phyloP scores from a whole-genome alignment of 228 moss, liverwort and hornwort species.

The Sphagnum magellanicum region DNA sequence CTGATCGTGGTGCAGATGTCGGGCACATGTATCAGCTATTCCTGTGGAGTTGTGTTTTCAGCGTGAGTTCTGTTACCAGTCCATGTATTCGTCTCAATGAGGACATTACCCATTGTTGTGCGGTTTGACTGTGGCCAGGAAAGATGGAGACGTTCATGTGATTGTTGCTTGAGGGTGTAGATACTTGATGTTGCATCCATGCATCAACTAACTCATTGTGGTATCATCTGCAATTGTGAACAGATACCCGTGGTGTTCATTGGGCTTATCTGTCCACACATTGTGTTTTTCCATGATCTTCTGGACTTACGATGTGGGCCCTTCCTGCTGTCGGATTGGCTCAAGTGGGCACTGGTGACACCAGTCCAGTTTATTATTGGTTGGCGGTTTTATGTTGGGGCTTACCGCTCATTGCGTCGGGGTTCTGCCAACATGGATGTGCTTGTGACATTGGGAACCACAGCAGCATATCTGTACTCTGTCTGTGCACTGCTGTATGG shows the following conservation, averaged over 20 bases:
- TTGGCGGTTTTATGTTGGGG: slow-evolving; percentile 65
- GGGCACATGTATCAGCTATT: slow-evolving; percentile 44
- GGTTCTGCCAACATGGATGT: slow-evolving; percentile 87
- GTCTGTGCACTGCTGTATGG: slow-evolving; percentile 65
- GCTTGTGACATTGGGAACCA: slow-evolving; percentile 71
- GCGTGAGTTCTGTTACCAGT: slow-evolving; percentile 22
- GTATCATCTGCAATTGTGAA: neutral
- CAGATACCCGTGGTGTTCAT: slow-evolving; percentile 75
- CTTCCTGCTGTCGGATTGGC: slow-evolving; percentile 70
- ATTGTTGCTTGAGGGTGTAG: neutral
- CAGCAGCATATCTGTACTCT: slow-evolving; percentile 70
- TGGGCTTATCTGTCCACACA: slow-evolving; percentile 71
- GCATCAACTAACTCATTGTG: neutral
- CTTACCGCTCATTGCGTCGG: slow-evolving; percentile 58
- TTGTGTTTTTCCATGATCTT: slow-evolving; percentile 37
- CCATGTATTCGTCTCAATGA: no score
- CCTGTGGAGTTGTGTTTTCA: slow-evolving; percentile 66
- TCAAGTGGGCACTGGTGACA: slow-evolving; percentile 84
- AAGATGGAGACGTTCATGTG: no score
- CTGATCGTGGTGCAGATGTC: slow-evolving; percentile 65
- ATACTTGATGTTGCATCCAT: neutral
- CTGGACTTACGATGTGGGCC: slow-evolving; percentile 65
- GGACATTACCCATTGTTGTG: no score
- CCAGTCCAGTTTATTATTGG: slow-evolving; percentile 74
- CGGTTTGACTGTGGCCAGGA: no score